A percentile compares a stretch with the other conserved stretches of the same genome.
These are phyloP conservation scores for Epichloe hybrida DNA, from an alignment of 2,329 filamentous ascomycete genomes.

Conservation along the genomic window DNA sequence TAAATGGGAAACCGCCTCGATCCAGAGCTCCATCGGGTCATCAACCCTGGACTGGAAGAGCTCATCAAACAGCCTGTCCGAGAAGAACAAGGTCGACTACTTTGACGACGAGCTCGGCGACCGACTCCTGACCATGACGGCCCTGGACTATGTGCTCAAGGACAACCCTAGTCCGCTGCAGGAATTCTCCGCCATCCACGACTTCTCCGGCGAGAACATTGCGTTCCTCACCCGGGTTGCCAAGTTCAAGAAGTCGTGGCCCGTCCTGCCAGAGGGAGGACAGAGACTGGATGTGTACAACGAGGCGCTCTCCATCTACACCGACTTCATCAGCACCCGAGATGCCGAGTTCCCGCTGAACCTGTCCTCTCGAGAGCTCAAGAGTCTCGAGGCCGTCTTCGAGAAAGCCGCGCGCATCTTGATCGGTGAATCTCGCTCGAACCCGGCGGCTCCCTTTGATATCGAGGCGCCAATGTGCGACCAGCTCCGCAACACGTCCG, in stretches of 20 bases:
- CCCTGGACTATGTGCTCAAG: conserved; percentile 45
- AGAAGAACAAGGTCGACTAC: conserved; percentile 5
- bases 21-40: neutral
- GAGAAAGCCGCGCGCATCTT: conserved; percentile 32
- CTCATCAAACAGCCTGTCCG: neutral
- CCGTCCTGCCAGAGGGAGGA: neutral
- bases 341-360: conserved; percentile 53
- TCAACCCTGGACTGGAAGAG: conserved; percentile 7
- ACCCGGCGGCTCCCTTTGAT: conserved; percentile 26
- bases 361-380: conserved; percentile 39
- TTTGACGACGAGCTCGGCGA: conserved; percentile 15
- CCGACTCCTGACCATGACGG: conserved; percentile 42
- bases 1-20: conserved; percentile 8
- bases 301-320: conserved; percentile 45
- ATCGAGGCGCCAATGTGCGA: conserved; percentile 1
- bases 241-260: conserved; percentile 33
- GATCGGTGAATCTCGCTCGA: conserved; percentile 22
- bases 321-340: conserved; percentile 40
- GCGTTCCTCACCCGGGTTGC: conserved; percentile 45
- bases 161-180: conserved; percentile 45
- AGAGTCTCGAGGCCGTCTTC: conserved; percentile 38
- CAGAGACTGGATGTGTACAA: conserved; percentile 34
- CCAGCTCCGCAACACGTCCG: neutral
- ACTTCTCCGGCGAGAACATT: conserved; percentile 60
- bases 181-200: conserved; percentile 47